Conservation (phyloP, 1,139 yeast species). For the Candida sp. region DNA sequence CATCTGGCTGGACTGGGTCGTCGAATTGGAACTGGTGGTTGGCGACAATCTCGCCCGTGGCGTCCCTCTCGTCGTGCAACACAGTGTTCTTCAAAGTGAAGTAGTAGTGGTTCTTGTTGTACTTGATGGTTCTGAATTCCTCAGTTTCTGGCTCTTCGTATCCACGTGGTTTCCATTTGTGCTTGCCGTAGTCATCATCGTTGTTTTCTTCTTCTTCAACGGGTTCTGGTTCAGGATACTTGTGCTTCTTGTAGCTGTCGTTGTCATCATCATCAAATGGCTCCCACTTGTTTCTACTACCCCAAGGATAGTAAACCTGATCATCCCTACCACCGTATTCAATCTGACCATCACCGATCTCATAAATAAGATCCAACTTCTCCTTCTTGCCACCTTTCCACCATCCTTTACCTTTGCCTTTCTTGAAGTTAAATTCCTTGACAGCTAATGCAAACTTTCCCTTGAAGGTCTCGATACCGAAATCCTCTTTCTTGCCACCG, state of each 20-base stretch:
- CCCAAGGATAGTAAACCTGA: conserved; percentile 1
- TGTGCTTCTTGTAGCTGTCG: too few species aligned
- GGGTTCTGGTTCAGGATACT: not conserved
- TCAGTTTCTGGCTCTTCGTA: not conserved
- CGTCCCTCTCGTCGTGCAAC: conserved; percentile 34
- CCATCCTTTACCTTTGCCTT: conserved; percentile 1
- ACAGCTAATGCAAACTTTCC: conserved; percentile 11
- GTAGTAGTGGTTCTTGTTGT: not conserved
- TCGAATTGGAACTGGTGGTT: conserved; percentile 51
- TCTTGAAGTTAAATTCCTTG: conserved; percentile 2
- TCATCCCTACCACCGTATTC: conserved; percentile 1
- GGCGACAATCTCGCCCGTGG: conserved; percentile 48
- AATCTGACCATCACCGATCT: conserved; percentile 1
- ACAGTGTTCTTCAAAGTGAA: conserved; percentile 2
- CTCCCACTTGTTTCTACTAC: too few species aligned
- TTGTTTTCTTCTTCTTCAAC: not conserved
- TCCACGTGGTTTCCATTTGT: conserved; percentile 4
- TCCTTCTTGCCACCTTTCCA: conserved; percentile 4
- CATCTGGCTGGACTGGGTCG: conserved; percentile 27
- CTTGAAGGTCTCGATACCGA: conserved; percentile 6
- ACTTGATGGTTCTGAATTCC: not conserved
- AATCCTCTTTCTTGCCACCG: conserved; percentile 2
- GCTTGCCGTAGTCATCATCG: not conserved
- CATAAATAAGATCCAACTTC: not conserved
- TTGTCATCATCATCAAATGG: not conserved